A percentile compares a stretch with the other conserved stretches of the same genome.
These are phyloP conservation scores for Aspergillus wentii DNA, from an alignment of 495 filamentous ascomycete species.

Conservation along the genomic window DNA sequence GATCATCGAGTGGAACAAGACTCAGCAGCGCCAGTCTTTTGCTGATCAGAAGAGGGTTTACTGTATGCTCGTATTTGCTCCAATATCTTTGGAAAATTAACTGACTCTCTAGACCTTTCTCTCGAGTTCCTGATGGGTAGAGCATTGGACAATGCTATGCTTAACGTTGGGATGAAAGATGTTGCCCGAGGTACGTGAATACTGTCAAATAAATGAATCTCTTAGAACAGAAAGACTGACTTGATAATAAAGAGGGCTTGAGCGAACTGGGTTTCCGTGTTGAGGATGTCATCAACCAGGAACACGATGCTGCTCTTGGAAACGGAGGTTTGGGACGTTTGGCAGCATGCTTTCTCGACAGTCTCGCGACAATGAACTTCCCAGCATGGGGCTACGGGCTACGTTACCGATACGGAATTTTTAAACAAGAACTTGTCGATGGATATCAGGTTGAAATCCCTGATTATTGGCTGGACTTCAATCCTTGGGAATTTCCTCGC, in stretches of 20 bases:
- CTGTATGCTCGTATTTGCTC: constrained; percentile 41
- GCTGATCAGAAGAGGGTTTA: constrained; percentile 89
- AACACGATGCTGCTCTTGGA: constrained; percentile 93
- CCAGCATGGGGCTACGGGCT: constrained; percentile 96
- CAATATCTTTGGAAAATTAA: constrained; percentile 4
- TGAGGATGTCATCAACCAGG: constrained; percentile 91
- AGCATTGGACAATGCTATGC: constrained; percentile 95
- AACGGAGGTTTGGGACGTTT: constrained; percentile 94
- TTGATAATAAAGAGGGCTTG: constrained; percentile 59
- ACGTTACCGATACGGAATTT: constrained; percentile 95
- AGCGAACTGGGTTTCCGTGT: constrained; percentile 89
- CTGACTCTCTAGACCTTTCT: constrained; percentile 59
- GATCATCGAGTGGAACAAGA: constrained; percentile 95
- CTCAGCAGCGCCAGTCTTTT: constrained; percentile 91
- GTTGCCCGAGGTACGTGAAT: constrained; percentile 60
- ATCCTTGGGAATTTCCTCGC: constrained; percentile 97
- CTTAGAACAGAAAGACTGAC: constrained; percentile 2
- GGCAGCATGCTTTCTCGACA: constrained; percentile 95
- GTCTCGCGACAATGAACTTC: constrained; percentile 87
- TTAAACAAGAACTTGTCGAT: constrained; percentile 98
- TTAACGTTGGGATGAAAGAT: constrained; percentile 87
- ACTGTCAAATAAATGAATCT: not conserved
- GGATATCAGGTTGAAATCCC: constrained; percentile 97
- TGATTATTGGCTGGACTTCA: constrained; percentile 99
- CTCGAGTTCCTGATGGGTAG: constrained; percentile 97